Evolutionary conservation across 495 filamentous ascomycete genomes (phyloP), one percentile per base, ranked within the genome.

Genomic region (Xylaria cubensis): DNA sequence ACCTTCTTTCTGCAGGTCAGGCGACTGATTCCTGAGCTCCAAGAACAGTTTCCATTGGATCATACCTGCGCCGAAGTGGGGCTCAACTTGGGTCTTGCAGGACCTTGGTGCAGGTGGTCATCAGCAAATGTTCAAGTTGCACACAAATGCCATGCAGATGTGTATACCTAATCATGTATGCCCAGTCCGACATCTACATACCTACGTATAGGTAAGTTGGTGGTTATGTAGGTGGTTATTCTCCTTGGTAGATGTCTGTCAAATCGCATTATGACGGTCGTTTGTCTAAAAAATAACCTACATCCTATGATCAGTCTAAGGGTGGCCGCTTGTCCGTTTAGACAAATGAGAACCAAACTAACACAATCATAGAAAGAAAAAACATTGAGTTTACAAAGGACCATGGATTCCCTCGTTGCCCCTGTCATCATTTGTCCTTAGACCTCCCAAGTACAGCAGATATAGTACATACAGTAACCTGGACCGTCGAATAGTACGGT

Each of bases 1-100:
- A 69, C 36, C 67, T 39, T 64, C 61, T 69, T 69, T 69, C 67
- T 72, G 59, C 70, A 72, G 70, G 70, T 72, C 70, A 72, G 70
- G 63, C 70, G 70, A 72, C 70, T 72, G 63, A 66, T 72, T 72
- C 63, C 44, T 50, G 61, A 58, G 53, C 61, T 58, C 46, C 53
- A 64, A 58, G 26, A 3, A 51, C 59, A 2, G 34, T 34, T 19
- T 10, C n/a, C 50, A 71, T 71, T 71, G 69, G 69, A 29, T 48
- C 61, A 53, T 24, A 34, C 1, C 39, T 72, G 70, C 70, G 62
- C 70, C 70, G 53, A 51, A 72, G 70, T 61, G 70, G 70, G 70
- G 62, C 63, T 19, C 7, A 17, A 7, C 32, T 19, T 72, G 50
- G 70, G 41, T 64, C 59, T 53, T 67, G 70, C 70, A 72, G 70